phyloP scores from a whole-genome alignment of 2,329 filamentous ascomycete species.

The Fonsecaea monophora region DNA sequence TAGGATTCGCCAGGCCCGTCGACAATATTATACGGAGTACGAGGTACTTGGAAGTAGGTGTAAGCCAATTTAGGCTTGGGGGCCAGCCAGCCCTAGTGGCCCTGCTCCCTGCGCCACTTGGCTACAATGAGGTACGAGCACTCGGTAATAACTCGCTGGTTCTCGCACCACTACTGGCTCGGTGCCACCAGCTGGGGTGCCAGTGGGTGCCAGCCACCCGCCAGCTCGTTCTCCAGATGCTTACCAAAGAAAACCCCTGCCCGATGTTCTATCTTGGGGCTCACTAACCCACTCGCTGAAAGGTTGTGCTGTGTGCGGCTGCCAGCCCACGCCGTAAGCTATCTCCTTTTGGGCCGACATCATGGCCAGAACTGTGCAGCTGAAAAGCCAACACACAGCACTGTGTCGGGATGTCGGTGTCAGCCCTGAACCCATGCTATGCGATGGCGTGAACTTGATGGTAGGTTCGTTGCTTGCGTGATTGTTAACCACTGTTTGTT shows the following conservation, averaged over 20 bases:
- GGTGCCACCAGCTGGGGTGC: background rate
- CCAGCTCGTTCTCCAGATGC: conserved; percentile 1
- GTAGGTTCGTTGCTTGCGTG: conserved; percentile 4
- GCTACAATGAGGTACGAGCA: background rate
- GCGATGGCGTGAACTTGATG: conserved; percentile 2
- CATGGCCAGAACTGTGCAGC: conserved; percentile 9
- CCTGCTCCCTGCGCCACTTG: conserved; percentile 2
- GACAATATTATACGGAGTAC: background rate
- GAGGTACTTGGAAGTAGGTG: background rate
- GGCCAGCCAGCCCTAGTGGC: background rate
- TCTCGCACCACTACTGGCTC: no score
- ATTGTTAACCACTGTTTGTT: conserved; percentile 8
- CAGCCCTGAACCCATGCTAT: conserved; percentile 2
- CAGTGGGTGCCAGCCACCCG: background rate
- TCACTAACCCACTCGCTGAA: conserved; percentile 15
- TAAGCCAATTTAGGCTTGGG: conserved; percentile 14
- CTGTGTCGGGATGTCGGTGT: conserved; percentile 21
- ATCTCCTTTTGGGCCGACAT: conserved; percentile 7
- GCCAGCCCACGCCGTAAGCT: conserved; percentile 20
- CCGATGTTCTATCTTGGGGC: conserved; percentile 29
- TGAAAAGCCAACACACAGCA: background rate
- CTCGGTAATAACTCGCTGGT: no score
- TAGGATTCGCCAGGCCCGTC: background rate
- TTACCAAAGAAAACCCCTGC: conserved; percentile 21
- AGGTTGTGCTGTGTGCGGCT: conserved; percentile 2